Conservation (phyloP, 2,329 filamentous ascomycete species). For the Botrytis pseudocinerea region DNA sequence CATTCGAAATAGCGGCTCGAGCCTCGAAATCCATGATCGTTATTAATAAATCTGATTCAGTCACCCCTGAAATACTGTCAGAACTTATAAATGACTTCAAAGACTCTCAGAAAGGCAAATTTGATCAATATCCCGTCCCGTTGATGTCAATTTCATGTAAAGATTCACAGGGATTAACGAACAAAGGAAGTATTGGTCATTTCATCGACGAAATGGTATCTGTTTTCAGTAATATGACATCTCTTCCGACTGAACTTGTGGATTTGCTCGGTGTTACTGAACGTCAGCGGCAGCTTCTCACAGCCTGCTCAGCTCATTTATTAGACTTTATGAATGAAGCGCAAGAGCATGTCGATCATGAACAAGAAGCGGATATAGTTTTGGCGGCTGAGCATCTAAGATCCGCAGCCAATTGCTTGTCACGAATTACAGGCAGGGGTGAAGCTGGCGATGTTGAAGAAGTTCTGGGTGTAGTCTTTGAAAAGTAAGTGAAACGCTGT, state of each 20-base stretch:
- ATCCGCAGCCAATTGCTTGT: conserved; percentile 75
- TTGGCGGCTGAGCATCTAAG: conserved; percentile 87
- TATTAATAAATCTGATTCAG: conserved; percentile 63
- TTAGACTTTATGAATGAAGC: conserved; percentile 70
- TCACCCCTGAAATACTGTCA: conserved; percentile 43
- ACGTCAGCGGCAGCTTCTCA: conserved; percentile 80
- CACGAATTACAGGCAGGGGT: conserved; percentile 82
- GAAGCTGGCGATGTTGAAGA: conserved; percentile 91
- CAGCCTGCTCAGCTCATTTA: conserved; percentile 70
- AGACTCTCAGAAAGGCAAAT: conserved; percentile 39
- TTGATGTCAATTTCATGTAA: conserved; percentile 73
- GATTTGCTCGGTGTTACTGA: conserved; percentile 89
- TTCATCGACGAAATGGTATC: conserved; percentile 56
- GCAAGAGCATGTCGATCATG: conserved; percentile 31
- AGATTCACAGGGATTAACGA: conserved; percentile 49
- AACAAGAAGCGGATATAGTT: conserved; percentile 73
- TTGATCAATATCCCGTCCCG: conserved; percentile 39
- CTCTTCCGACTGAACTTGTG: conserved; percentile 69
- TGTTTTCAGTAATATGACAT: conserved; percentile 71
- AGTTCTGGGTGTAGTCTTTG: conserved; percentile 93
- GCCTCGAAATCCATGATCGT: conserved; percentile 55
- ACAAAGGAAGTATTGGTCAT: conserved; percentile 55
- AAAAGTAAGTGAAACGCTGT: conserved; percentile 62
- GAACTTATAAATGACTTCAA: conserved; percentile 47
- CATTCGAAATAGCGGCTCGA: conserved; percentile 52